phyloP scores from a whole-genome alignment of 2,329 filamentous ascomycete genomes.

The Talaromyces amestolkiae region DNA sequence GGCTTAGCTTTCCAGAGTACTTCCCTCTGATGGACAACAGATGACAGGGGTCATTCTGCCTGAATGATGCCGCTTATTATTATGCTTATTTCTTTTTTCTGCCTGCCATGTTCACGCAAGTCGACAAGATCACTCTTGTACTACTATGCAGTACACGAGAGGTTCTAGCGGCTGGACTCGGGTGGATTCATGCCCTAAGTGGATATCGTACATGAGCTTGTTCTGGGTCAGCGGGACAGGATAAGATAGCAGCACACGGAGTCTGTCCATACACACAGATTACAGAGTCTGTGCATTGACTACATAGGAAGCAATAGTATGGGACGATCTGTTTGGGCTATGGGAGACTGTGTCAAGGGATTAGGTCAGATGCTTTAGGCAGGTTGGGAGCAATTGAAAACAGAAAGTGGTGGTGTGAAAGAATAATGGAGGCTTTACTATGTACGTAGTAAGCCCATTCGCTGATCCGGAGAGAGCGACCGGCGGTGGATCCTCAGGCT shows the following conservation, averaged over 20 bases:
- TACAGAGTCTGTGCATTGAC: not conserved
- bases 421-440: too few relatives aligned
- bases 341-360: not conserved
- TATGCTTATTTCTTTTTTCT: not conserved
- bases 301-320: too few relatives aligned
- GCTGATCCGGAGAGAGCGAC: conserved; percentile 18
- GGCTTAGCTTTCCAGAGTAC: conserved; percentile 4
- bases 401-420: too few relatives aligned
- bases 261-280: not conserved
- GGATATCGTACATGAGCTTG: not conserved
- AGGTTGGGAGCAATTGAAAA: not conserved
- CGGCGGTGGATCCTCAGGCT: conserved; percentile 7
- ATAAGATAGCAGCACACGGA: not conserved
- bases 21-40: not conserved
- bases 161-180: not conserved
- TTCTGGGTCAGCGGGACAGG: not conserved
- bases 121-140: too few relatives aligned
- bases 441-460: conserved; percentile 5
- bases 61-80: not conserved
- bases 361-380: not conserved
- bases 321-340: not conserved
- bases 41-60: conserved; percentile 1
- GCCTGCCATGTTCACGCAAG: not conserved
- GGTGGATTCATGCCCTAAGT: not conserved
- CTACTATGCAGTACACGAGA: too few relatives aligned